Conservation (phyloP, 2,329 filamentous ascomycete genomes). For the Penicillium freii region DNA sequence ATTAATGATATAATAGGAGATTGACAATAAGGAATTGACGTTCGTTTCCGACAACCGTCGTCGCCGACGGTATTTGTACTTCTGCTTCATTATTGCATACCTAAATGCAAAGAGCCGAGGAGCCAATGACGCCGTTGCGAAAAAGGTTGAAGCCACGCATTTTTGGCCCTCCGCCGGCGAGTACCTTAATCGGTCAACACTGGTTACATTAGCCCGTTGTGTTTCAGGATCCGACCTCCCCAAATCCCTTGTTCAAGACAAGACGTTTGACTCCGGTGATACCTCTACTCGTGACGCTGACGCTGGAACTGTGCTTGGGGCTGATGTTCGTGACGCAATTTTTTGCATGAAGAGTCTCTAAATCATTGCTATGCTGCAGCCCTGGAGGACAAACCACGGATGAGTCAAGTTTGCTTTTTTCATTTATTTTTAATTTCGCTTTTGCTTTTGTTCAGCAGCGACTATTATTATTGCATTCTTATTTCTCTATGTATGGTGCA, state of each 20-base stretch:
- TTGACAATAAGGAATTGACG: conserved; percentile 1
- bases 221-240: not conserved
- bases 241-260: not conserved
- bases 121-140: not conserved
- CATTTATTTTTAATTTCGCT: no score
- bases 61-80: conserved; percentile 21
- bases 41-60: conserved; percentile 19
- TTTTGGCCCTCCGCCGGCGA: not conserved
- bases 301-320: not conserved
- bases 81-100: conserved; percentile 22
- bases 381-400: not conserved
- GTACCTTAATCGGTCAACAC: not conserved
- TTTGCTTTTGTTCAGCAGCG: no score
- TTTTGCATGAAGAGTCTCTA: not conserved
- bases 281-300: not conserved
- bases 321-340: not conserved
- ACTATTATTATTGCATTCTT: no score
- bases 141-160: not conserved
- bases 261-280: not conserved
- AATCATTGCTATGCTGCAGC: not conserved
- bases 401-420: not conserved
- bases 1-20: not conserved
- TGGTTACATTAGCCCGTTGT: not conserved
- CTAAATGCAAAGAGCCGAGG: not conserved
- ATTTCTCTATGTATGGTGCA: no score